Evolutionary conservation across 2,329 filamentous ascomycete species (phyloP), one percentile per base, ranked within the genome.

Genomic region (Gaeumannomyces sp.): DNA sequence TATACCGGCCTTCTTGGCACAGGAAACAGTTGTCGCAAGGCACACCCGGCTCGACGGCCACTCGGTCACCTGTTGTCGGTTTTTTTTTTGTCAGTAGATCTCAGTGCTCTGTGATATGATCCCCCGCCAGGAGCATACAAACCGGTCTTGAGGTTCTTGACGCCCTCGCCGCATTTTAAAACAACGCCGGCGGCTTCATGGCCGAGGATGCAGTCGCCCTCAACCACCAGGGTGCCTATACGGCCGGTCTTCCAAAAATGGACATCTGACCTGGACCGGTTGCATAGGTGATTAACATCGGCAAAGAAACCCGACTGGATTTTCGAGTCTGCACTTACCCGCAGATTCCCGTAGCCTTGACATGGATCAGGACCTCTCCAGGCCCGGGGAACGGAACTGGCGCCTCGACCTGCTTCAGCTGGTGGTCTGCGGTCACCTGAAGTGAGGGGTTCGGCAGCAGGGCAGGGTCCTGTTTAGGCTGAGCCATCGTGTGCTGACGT

Each of bases 221-320:
- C 81, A 16, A 90, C 82, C 1, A 85, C 80, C 2, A 90, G 78
- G 2, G 81, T 79, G 2, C 88, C 88, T 70, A 90, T 90, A 16
- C 81, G 76, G 29, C 88, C 88, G 0, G 79, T 77, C 69, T 86
- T 86, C 87, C 87, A 90, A 69, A 89, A 87, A 72, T 90, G 87
- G 68, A 90, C 82, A 69, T 90, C 87, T 0, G 86, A 89, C 57
- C 83, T 85, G 66, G 45, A 19, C 22, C 5, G 16, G 27, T n/a
- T n/a, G n/a, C n/a, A n/a, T 35, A 38, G 14, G 2, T 45, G 35
- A 31, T 27, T 13, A 10, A 50, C n/a, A 31, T 53, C n/a, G 11
- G 45, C 28, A 28, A 19, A 33, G 8, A 19, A 14, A 56, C 14
- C 11, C 4, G 25, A 33, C 13, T 29, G 16, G 16, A 58, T 35